These are phyloP conservation scores for Glycine latifolia DNA, from an alignment of 306 rosid genomes.

Conservation along the genomic window DNA sequence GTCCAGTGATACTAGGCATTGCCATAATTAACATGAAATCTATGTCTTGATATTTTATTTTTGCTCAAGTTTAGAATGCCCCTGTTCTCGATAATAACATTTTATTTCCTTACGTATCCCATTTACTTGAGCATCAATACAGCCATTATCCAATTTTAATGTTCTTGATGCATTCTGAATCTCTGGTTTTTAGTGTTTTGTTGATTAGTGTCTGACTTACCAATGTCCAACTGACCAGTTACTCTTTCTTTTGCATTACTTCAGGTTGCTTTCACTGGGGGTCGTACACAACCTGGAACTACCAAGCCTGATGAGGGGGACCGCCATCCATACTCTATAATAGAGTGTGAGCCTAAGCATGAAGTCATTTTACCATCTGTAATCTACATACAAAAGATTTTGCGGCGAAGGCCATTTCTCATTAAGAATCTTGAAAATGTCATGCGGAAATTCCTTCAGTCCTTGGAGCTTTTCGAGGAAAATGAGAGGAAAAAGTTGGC, in stretches of 20 bases:
- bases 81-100: too few species aligned
- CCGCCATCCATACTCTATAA: slow-evolving; percentile 91
- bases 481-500: slow-evolving; percentile 99
- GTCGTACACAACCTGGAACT: slow-evolving; percentile 99
- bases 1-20: background rate
- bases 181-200: background rate
- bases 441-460: slow-evolving; percentile 93
- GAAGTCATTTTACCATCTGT: slow-evolving; percentile 89
- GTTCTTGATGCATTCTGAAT: slow-evolving; percentile 7
- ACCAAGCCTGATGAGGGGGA: slow-evolving; percentile 99
- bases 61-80: background rate
- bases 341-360: slow-evolving; percentile 85
- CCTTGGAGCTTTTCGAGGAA: slow-evolving; percentile 98
- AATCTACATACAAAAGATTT: slow-evolving; percentile 90
- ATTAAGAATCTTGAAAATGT: slow-evolving; percentile 99
- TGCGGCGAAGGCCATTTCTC: slow-evolving; percentile 95
- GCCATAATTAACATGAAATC: background rate
- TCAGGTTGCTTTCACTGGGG: slow-evolving; percentile 97
- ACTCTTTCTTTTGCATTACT: slow-evolving; percentile 22
- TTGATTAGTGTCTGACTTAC: background rate
- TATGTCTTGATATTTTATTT: background rate
- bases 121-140: too few species aligned
- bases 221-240: background rate
- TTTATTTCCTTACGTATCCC: too few species aligned
- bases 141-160: background rate